A percentile compares a stretch with the other conserved stretches of the same genome.
These are phyloP conservation scores for Aspergillus chevalieri DNA, from an alignment of 2,329 filamentous ascomycete genomes.

Conservation along the genomic window DNA sequence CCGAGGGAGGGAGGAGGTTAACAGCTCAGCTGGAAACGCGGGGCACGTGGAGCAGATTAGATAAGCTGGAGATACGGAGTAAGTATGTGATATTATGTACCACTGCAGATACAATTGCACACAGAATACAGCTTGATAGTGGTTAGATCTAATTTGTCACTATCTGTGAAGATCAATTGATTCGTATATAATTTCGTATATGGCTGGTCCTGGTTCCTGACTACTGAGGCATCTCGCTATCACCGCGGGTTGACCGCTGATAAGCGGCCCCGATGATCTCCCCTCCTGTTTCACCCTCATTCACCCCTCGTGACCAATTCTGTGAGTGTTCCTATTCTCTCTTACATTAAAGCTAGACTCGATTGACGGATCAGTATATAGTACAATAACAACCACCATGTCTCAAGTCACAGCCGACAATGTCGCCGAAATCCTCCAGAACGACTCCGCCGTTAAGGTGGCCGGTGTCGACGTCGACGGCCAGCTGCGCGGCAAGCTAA, in stretches of 20 bases:
- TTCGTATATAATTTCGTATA: no score
- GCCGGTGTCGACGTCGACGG: slow-evolving; percentile 85
- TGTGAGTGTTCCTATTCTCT: neutral
- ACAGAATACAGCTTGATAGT: neutral
- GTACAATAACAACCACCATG: neutral
- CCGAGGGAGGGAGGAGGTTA: no score
- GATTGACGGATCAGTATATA: no score
- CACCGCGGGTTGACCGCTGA: neutral
- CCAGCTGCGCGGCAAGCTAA: slow-evolving; percentile 78
- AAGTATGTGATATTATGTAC: no score
- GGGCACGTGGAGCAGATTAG: neutral
- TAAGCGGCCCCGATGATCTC: neutral
- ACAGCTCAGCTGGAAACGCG: neutral
- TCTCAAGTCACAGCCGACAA: slow-evolving; percentile 50
- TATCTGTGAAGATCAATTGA: neutral
- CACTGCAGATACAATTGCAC: no score
- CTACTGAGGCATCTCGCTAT: neutral
- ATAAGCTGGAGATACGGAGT: neutral
- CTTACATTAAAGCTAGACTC: no score
- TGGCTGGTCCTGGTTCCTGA: no score
- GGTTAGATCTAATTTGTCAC: neutral
- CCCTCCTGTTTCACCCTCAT: neutral
- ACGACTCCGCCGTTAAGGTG: slow-evolving; percentile 77
- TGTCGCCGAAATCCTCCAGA: slow-evolving; percentile 59
- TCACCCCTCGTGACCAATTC: neutral